These are phyloP conservation scores for Perkinsus olseni DNA, from an alignment of 169 alveolate species.

Conservation along the genomic window DNA sequence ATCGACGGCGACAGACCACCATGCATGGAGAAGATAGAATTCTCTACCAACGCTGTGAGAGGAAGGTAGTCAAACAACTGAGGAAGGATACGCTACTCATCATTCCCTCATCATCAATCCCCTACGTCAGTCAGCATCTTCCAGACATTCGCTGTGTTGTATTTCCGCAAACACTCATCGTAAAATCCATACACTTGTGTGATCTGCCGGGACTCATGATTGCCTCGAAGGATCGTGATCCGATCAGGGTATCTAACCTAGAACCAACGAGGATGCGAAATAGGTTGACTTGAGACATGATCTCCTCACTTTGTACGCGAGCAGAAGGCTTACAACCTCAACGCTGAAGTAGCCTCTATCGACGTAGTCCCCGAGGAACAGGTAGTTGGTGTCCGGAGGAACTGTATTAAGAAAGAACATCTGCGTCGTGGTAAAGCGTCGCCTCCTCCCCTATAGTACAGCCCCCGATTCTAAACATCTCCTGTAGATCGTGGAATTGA, in stretches of 20 bases:
- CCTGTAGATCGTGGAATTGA: slow-evolving; percentile 74
- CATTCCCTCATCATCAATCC: neutral
- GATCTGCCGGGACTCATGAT: slow-evolving; percentile 88
- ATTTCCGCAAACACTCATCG: slow-evolving; percentile 98
- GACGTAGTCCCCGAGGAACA: slow-evolving; percentile 93
- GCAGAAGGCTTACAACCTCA: slow-evolving; percentile 85
- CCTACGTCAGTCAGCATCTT: slow-evolving; percentile 84
- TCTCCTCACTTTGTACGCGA: slow-evolving; percentile 84
- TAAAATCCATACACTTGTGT: slow-evolving; percentile 98
- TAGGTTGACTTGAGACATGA: slow-evolving; percentile 93
- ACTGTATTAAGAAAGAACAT: too few relatives aligned
- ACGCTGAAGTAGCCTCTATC: slow-evolving; percentile 94
- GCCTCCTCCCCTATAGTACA: too few relatives aligned
- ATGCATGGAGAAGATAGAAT: slow-evolving; percentile 90
- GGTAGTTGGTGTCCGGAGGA: slow-evolving; percentile 69
- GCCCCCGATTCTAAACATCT: slow-evolving; percentile 46
- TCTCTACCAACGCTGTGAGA: slow-evolving; percentile 92
- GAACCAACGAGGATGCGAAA: slow-evolving; percentile 85
- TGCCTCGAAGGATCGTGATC: slow-evolving; percentile 62
- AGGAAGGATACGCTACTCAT: neutral
- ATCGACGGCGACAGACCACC: slow-evolving; percentile 97
- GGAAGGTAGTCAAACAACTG: slow-evolving; percentile 85
- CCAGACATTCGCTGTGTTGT: slow-evolving; percentile 97
- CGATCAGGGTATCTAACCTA: slow-evolving; percentile 32
- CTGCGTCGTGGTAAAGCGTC: too few relatives aligned